Base-by-base conservation (phyloP, 148 eudicot genomes). In the Heliosperma pusillum region DNA sequence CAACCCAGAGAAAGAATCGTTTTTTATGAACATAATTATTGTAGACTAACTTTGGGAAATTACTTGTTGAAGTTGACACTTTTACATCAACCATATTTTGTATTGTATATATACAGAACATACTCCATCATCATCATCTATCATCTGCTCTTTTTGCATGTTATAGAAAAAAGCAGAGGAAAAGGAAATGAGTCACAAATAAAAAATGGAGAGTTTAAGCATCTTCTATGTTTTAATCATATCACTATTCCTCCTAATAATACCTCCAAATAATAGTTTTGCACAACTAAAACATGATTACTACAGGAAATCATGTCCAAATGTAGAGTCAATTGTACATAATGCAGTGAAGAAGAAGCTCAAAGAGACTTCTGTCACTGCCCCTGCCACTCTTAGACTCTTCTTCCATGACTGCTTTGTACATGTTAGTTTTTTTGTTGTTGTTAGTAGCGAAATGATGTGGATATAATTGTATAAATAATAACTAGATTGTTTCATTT, bases 351-450 rank as follows among this genome's bases (percentile, higher is more conserved):
- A 82, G 71, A 70, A 57, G n/a, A 88, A 89, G 80, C 71, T 88
- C 67, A 83, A 77, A 56, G 83, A 89, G 79, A 91, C 89, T 3
- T 66, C 80, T 65, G 84, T 84, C 29, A 92, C 97, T 36, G 88
- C 81, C 70, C 88, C 97, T n/a, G 91, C 84, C 42, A 89, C 92
- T 60, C 87, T 92, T 71, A 74, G 94, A 5, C 94, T 92, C 81
- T 89, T 87, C 83, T 92, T 92, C 81, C 94, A 89, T 70, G 97
- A 92, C 62, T 92, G 97, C 65, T 82, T 89, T 30, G 83, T 89
- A 66, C 80, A 85, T 86, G 97, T 89, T 1, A 52, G 53, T 56
- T 42, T 47, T 30, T 0, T 26, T 27, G n/a, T 44, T 13, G 2
- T 33, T n/a, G n/a, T n/a, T n/a, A n/a, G n/a, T n/a, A n/a, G n/a